These are phyloP conservation scores for Turnera subulata DNA, from an alignment of 345 rosid genomes.

Conservation along the genomic window DNA sequence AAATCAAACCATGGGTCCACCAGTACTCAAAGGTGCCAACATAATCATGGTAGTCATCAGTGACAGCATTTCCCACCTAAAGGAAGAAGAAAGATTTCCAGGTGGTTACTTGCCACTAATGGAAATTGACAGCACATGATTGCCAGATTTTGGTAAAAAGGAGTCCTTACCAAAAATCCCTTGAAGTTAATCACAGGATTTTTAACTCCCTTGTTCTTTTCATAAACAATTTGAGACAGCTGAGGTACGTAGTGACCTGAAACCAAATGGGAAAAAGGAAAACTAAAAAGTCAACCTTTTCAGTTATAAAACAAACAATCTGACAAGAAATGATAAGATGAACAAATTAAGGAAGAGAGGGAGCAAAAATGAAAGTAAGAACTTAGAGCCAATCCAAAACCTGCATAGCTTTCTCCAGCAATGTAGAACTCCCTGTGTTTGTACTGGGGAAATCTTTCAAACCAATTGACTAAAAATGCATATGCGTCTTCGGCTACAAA, in stretches of 20 bases:
- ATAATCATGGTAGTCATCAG: constrained; percentile 80
- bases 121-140: constrained; percentile 1
- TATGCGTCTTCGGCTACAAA: constrained; percentile 91
- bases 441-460: constrained; percentile 93
- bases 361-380: background rate
- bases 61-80: constrained; percentile 95
- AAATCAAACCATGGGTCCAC: constrained; percentile 96
- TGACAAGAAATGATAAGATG: no score
- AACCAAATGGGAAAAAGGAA: constrained; percentile 11
- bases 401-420: constrained; percentile 96
- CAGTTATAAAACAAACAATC: background rate
- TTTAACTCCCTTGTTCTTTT: constrained; percentile 56
- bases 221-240: constrained; percentile 69
- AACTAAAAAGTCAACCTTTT: background rate
- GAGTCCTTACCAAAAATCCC: constrained; percentile 76
- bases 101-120: constrained; percentile 5
- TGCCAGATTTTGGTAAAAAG: background rate
- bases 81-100: constrained; percentile 1
- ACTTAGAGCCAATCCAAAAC: constrained; percentile 23
- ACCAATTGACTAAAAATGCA: constrained; percentile 73
- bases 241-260: constrained; percentile 99
- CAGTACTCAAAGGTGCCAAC: constrained; percentile 89
- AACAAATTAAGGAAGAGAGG: no score
- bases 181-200: constrained; percentile 77
- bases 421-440: constrained; percentile 91